Conservation (phyloP, 2,329 filamentous ascomycete species). For the Paecilomyces fulvus region DNA sequence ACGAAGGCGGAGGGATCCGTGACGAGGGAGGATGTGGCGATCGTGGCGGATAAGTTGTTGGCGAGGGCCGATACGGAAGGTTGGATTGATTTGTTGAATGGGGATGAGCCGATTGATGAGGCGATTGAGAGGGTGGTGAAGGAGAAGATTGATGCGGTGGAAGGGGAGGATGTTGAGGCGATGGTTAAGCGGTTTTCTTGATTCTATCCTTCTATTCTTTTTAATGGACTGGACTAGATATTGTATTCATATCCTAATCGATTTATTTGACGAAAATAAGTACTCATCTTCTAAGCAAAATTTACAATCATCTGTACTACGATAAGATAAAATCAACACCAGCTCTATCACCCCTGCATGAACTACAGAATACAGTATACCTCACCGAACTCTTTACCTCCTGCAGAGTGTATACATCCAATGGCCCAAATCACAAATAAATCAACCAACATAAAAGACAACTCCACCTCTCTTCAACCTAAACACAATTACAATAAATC, state of each 20-base stretch:
- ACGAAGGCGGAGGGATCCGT: conserved; percentile 38
- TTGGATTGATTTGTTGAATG: conserved; percentile 48
- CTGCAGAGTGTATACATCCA: no score
- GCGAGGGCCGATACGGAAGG: conserved; percentile 41
- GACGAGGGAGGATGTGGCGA: conserved; percentile 44
- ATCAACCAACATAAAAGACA: no score
- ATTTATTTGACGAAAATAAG: no score
- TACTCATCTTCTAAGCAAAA: no score
- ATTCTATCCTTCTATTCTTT: neutral
- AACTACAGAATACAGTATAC: no score
- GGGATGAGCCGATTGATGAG: conserved; percentile 37
- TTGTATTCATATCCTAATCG: neutral
- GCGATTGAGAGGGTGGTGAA: conserved; percentile 40
- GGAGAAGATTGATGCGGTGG: conserved; percentile 39
- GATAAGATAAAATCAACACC: no score
- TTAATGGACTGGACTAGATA: neutral
- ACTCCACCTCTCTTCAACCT: no score
- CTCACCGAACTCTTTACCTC: no score
- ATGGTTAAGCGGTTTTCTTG: conserved; percentile 30
- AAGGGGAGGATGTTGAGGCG: conserved; percentile 43
- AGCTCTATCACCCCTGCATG: no score
- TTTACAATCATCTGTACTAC: no score
- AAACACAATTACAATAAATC: no score
- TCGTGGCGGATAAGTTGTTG: conserved; percentile 42
- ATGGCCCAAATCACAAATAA: no score